Evolutionary conservation across 257 asterid species (phyloP).

Genomic region (Rauvolfia tetraphylla): DNA sequence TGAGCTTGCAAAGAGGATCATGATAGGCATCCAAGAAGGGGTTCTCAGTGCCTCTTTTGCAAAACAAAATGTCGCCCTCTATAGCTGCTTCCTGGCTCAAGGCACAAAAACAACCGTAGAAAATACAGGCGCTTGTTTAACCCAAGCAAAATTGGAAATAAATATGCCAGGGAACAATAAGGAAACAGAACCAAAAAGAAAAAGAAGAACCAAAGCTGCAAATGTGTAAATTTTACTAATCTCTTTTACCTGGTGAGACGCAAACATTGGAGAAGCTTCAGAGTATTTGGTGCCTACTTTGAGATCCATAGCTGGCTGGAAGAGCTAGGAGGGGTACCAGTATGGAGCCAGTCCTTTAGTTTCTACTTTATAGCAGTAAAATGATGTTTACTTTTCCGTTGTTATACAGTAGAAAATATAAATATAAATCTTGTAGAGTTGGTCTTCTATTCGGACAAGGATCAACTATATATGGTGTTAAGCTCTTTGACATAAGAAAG

Average conservation of each 20-base stretch:
- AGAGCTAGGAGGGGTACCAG: conserved; percentile 5
- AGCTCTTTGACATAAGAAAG: conserved; percentile 18
- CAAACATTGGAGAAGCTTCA: conserved; percentile 50
- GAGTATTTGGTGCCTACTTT: conserved; percentile 33
- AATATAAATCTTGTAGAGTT: conserved; percentile 13
- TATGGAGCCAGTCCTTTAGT: neutral
- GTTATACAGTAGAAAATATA: no score
- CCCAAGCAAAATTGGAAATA: neutral
- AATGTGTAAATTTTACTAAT: neutral
- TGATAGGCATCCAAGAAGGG: conserved; percentile 35
- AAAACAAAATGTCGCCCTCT: conserved; percentile 36
- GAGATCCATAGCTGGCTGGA: conserved; percentile 55
- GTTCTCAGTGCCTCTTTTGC: conserved; percentile 35
- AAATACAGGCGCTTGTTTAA: neutral
- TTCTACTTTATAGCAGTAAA: neutral
- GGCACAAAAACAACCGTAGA: neutral
- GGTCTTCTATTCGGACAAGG: conserved; percentile 18
- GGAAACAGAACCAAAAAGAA: no score
- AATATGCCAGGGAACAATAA: conserved; percentile 6
- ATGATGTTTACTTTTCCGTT: neutral
- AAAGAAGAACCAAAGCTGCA: neutral
- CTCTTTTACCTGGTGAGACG: conserved; percentile 45
- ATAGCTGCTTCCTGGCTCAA: conserved; percentile 44
- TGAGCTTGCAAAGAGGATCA: conserved; percentile 79
- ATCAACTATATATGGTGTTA: conserved; percentile 18